Evolutionary conservation across 2,329 filamentous ascomycete genomes (phyloP).

Genomic region (Zalaria obscura): DNA sequence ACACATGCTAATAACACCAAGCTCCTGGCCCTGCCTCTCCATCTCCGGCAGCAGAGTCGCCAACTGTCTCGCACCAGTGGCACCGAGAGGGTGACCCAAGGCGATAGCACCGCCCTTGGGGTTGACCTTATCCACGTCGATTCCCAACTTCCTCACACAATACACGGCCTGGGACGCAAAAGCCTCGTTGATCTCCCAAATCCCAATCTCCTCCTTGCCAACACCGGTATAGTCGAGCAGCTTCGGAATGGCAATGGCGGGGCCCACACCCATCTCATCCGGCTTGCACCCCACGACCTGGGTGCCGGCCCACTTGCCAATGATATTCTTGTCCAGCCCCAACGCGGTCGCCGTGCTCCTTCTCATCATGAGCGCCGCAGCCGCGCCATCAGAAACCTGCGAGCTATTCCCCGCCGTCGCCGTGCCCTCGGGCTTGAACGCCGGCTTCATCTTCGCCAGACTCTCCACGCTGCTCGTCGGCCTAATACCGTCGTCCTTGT

Average conservation of each 20-base stretch:
- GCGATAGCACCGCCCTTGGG: conserved; percentile 89
- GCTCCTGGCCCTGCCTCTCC: conserved; percentile 51
- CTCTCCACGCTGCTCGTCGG: conserved; percentile 52
- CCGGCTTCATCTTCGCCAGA: conserved; percentile 69
- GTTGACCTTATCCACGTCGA: conserved; percentile 64
- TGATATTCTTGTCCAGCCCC: conserved; percentile 53
- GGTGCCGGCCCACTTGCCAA: conserved; percentile 71
- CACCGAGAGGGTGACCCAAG: conserved; percentile 81
- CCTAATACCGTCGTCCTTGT: conserved; percentile 71
- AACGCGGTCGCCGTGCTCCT: conserved; percentile 63
- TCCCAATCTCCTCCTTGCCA: conserved; percentile 51
- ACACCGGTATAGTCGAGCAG: conserved; percentile 59
- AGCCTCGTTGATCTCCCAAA: conserved; percentile 92
- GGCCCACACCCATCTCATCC: conserved; percentile 90
- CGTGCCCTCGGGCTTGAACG: conserved; percentile 59
- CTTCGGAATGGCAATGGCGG: conserved; percentile 73
- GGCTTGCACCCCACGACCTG: conserved; percentile 65
- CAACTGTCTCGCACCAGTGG: conserved; percentile 71
- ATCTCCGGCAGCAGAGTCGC: conserved; percentile 58
- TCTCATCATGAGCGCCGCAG: conserved; percentile 71
- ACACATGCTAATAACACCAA: conserved; percentile 88
- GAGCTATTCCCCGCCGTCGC: conserved; percentile 76
- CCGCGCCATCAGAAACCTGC: conserved; percentile 80
- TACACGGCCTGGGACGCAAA: conserved; percentile 53
- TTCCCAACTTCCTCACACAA: conserved; percentile 55